These are phyloP conservation scores for Pichia sp. DNA, from an alignment of 1,139 yeast genomes.

Conservation along the genomic window DNA sequence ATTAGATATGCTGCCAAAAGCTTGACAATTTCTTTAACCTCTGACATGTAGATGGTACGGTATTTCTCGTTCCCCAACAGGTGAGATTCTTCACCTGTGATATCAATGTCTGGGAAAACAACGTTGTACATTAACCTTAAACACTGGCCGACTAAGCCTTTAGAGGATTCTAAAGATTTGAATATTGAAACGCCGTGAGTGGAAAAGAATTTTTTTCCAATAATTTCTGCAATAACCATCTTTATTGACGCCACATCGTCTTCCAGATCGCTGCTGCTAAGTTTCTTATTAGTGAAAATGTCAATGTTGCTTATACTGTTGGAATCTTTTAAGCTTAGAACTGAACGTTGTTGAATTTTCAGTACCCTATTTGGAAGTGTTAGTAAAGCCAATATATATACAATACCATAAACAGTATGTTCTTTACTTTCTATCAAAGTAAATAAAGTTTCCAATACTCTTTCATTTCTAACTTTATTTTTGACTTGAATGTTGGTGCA, in stretches of 20 bases:
- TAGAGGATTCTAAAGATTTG: conserved; percentile 15
- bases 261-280: conserved; percentile 30
- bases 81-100: conserved; percentile 16
- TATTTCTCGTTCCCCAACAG: conserved; percentile 15
- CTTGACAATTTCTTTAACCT: conserved; percentile 20
- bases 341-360: conserved; percentile 29
- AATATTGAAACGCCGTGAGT: conserved; percentile 4
- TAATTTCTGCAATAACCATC: conserved; percentile 18
- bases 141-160: conserved; percentile 15
- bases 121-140: conserved; percentile 25
- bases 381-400: conserved; percentile 40
- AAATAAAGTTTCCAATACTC: conserved; percentile 28
- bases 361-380: conserved; percentile 33
- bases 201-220: conserved; percentile 12
- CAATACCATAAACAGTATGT: conserved; percentile 36
- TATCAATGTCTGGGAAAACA: conserved; percentile 28
- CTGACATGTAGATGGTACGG: conserved; percentile 25
- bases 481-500: conserved; percentile 38
- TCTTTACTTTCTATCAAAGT: conserved; percentile 6
- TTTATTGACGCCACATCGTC: conserved; percentile 23
- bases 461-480: conserved; percentile 36
- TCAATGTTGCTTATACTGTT: conserved; percentile 30
- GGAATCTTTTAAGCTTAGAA: conserved; percentile 37
- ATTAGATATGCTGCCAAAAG: conserved; percentile 16
- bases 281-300: conserved; percentile 29